phyloP scores from a whole-genome alignment of 2,329 filamentous ascomycete genomes.

The Trichoderma lentiforme region DNA sequence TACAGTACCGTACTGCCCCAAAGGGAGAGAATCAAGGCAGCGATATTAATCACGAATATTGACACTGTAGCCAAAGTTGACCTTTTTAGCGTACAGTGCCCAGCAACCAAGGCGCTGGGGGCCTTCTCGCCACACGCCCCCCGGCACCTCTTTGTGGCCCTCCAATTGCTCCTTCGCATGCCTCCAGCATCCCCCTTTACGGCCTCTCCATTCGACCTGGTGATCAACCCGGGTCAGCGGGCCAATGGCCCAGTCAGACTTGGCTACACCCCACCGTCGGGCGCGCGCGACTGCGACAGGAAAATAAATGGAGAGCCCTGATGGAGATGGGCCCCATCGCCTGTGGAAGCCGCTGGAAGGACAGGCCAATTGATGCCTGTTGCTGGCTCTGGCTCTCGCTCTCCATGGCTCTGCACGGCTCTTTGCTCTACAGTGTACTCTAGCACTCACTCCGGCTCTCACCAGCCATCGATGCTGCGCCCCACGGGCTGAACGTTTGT shows the following conservation, averaged over 20 bases:
- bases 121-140: constrained; percentile 11
- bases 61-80: neutral
- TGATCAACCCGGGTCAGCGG: constrained; percentile 23
- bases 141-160: neutral
- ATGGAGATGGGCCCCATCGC: constrained; percentile 9
- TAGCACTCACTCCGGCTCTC: neutral
- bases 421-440: too few relatives aligned
- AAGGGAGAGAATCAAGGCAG: neutral
- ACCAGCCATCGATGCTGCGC: constrained; percentile 16
- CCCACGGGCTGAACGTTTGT: constrained; percentile 16
- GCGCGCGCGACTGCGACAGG: constrained; percentile 1
- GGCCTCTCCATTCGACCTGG: constrained; percentile 22
- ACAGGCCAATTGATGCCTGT: neutral
- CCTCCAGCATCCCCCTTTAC: constrained; percentile 16
- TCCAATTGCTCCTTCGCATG: constrained; percentile 16
- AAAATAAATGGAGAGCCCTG: constrained; percentile 4
- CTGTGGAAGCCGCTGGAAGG: constrained; percentile 25
- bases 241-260: constrained; percentile 21
- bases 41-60: neutral
- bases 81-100: neutral
- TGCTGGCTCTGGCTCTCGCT: neutral
- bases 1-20: neutral
- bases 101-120: neutral
- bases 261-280: constrained; percentile 10
- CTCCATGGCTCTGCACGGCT: neutral